Base-by-base conservation (phyloP, 2,329 filamentous ascomycete genomes). In the Macrophomina pseudophaseolina region DNA sequence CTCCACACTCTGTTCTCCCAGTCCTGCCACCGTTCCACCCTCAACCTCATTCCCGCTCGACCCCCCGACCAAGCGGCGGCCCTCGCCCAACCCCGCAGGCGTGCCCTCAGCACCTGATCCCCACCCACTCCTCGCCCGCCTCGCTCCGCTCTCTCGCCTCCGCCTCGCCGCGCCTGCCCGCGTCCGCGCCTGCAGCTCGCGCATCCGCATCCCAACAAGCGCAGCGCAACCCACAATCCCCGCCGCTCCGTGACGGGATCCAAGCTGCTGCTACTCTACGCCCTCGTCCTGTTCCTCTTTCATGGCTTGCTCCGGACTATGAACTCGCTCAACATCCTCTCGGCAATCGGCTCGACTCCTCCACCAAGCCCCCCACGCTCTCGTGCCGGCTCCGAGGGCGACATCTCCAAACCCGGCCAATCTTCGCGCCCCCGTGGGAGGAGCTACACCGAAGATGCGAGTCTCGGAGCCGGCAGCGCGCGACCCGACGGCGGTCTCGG, bases 321-420 rank as follows among this genome's bases (percentile, higher is more conserved):
- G 94, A 97, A 97, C 89, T 97, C 94, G 75, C 85, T 97, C 84
- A 97, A 95, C 83, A 92, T 97, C 79, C 88, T 97, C 79, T 95
- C 93, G 75, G 89, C 92, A 78, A 87, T 89, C 76, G 86, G 87
- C 75, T 84, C 83, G 76, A 84, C 85, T 70, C 82, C 85, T 71
- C 80, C 80, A 68, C 77, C 84, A 64, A 79, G 78, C 65, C 81
- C 82, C 67, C 75, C 80, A 67, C 84, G 85, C 70, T 84, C 84
- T 69, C 84, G 86, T 72, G 84, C 85, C 69, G 80, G 80, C 69
- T 87, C 85, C 46, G 81, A 86, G 72, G 81, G 81, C 71, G 83
- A 84, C 69, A 75, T 79, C 66, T 74, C 70, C 66, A 71, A 69
- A 52, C 64, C 74, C n/a, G 72, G 72, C 66, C 70, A 72, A 69